Percentiles rank a stretch among this genome's conserved stretches.
These are phyloP conservation scores for Dendrobium chrysotoxum DNA, from an alignment of 106 monocot species.

Conservation along the genomic window DNA sequence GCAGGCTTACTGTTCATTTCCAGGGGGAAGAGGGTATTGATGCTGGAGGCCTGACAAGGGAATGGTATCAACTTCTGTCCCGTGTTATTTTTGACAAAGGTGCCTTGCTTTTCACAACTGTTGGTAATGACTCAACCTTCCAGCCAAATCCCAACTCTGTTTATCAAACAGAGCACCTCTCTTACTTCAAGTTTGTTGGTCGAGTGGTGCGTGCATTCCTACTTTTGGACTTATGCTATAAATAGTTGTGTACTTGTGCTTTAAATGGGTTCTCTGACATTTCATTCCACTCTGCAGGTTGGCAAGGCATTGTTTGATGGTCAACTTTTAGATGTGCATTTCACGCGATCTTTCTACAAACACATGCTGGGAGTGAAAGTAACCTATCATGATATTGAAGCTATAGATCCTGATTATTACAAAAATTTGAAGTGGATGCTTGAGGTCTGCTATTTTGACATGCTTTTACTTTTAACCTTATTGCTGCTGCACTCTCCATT, in stretches of 20 bases:
- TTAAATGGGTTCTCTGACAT: not conserved
- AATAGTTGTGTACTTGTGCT: not conserved
- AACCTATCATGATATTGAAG: slow-evolving; percentile 98
- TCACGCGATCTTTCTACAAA: slow-evolving; percentile 97
- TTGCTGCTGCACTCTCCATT: too few relatives aligned
- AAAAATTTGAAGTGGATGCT: slow-evolving; percentile 99
- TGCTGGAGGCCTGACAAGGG: slow-evolving; percentile 96
- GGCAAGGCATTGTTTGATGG: slow-evolving; percentile 95
- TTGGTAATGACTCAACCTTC: slow-evolving; percentile 92
- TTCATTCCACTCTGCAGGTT: slow-evolving; percentile 39
- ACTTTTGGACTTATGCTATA: not conserved
- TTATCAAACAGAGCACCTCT: slow-evolving; percentile 95
- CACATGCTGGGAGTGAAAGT: slow-evolving; percentile 96
- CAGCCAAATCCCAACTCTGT: slow-evolving; percentile 99
- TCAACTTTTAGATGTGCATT: slow-evolving; percentile 97
- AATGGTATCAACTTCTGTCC: slow-evolving; percentile 92
- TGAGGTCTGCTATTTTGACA: slow-evolving; percentile 45
- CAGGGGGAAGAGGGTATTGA: slow-evolving; percentile 99
- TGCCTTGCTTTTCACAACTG: slow-evolving; percentile 94
- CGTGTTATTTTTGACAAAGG: slow-evolving; percentile 97
- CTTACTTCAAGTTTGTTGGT: slow-evolving; percentile 98
- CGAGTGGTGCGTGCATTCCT: slow-evolving; percentile 67
- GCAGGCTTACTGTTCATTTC: slow-evolving; percentile 89
- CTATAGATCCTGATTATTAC: slow-evolving; percentile 91
- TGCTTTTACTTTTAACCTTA: not conserved